These are phyloP conservation scores for Eucalyptus regnans DNA, from an alignment of 345 rosid genomes.

Conservation along the genomic window DNA sequence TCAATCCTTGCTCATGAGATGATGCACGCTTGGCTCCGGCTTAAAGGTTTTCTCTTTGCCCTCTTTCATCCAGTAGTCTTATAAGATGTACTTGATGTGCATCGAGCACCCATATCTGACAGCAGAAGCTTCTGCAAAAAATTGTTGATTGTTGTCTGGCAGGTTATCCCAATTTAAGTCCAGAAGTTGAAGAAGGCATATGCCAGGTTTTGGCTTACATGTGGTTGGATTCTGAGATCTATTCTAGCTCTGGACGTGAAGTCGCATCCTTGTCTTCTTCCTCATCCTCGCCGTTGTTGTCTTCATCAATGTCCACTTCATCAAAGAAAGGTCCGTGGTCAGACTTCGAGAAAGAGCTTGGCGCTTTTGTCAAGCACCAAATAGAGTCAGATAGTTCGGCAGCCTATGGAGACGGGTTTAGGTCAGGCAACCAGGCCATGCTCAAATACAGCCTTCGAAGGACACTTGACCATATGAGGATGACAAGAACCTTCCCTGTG, in stretches of 20 bases:
- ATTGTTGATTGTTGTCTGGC: not conserved
- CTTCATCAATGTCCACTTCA: conserved; percentile 18
- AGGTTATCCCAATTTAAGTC: conserved; percentile 83
- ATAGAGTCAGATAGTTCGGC: conserved; percentile 71
- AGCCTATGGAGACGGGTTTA: conserved; percentile 90
- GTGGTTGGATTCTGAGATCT: conserved; percentile 96
- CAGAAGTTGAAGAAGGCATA: conserved; percentile 97
- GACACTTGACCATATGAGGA: conserved; percentile 77
- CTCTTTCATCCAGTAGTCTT: not conserved
- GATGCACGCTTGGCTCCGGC: conserved; percentile 99
- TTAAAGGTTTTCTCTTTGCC: conserved; percentile 41
- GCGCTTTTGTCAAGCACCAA: conserved; percentile 82
- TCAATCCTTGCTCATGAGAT: conserved; percentile 97
- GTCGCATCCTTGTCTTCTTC: conserved; percentile 37
- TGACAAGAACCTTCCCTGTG: conserved; percentile 74
- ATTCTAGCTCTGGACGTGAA: conserved; percentile 30
- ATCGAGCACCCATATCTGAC: not conserved
- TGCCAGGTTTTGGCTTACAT: conserved; percentile 94
- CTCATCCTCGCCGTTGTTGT: conserved; percentile 16
- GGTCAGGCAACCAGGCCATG: conserved; percentile 68
- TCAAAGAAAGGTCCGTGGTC: conserved; percentile 84
- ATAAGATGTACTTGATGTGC: not conserved
- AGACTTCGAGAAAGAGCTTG: conserved; percentile 87
- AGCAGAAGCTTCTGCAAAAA: not conserved
- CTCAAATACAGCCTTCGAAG: conserved; percentile 50